phyloP scores from a whole-genome alignment of 1,139 yeast genomes.

The Debaryomyces psychrophilus region DNA sequence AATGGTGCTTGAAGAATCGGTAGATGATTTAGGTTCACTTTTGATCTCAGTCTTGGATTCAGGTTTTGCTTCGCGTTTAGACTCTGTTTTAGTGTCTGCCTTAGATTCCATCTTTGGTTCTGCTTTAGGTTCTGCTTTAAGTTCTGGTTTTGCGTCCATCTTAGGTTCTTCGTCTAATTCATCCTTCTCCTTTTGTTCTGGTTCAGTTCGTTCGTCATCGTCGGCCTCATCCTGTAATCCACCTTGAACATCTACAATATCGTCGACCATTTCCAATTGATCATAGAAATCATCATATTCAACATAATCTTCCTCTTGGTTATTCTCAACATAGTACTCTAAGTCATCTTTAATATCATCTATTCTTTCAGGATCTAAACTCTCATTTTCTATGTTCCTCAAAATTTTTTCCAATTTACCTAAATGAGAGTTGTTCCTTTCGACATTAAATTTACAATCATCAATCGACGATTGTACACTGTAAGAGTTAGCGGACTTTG shows the following conservation, averaged over 20 bases:
- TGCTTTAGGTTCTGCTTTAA: conserved; percentile 9
- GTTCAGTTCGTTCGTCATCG: conserved; percentile 16
- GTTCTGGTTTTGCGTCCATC: neutral
- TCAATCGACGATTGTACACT: conserved; percentile 55
- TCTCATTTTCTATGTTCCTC: conserved; percentile 80
- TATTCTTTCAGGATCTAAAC: conserved; percentile 77
- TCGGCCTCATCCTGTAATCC: conserved; percentile 32
- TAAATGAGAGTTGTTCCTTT: conserved; percentile 80
- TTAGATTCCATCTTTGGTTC: conserved; percentile 13
- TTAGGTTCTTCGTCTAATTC: conserved; percentile 7
- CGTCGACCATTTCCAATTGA: conserved; percentile 75
- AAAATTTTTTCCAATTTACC: conserved; percentile 76
- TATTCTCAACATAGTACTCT: conserved; percentile 90
- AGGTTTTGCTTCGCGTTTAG: conserved; percentile 8
- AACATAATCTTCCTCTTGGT: conserved; percentile 93
- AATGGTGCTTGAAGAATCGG: conserved; percentile 6
- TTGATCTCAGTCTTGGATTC: conserved; percentile 7
- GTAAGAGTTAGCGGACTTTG: conserved; percentile 45
- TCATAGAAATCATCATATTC: conserved; percentile 96
- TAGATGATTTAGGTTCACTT: conserved; percentile 13
- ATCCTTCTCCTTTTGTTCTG: conserved; percentile 6
- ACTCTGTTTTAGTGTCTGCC: conserved; percentile 8
- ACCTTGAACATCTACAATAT: conserved; percentile 45
- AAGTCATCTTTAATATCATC: conserved; percentile 87
- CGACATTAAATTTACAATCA: conserved; percentile 65